Conservation (phyloP, 805 yeast genomes). For the Isabelozyma pseudorhagii region DNA sequence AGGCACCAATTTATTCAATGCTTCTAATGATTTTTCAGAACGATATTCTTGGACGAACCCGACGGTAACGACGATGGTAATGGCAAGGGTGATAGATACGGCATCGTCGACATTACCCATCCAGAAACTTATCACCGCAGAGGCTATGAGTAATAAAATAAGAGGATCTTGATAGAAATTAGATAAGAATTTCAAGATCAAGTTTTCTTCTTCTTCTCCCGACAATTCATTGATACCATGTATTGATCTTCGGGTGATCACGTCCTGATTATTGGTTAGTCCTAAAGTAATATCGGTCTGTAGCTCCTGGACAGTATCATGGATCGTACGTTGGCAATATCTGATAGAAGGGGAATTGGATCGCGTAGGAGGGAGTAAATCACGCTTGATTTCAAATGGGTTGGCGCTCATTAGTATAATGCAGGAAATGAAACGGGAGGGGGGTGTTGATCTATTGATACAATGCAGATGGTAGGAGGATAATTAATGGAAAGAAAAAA, state of each 20-base stretch:
- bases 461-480: background rate
- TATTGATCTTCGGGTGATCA: constrained; percentile 62
- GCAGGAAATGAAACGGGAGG: background rate
- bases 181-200: constrained; percentile 68
- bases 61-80: constrained; percentile 88
- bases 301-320: constrained; percentile 62
- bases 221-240: constrained; percentile 82
- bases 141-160: constrained; percentile 82
- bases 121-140: constrained; percentile 79
- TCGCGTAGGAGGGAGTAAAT: constrained; percentile 14
- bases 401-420: constrained; percentile 33
- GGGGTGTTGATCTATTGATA: background rate
- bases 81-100: constrained; percentile 87
- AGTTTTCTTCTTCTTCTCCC: constrained; percentile 72
- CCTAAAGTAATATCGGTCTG: constrained; percentile 63
- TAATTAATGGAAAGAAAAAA: no score
- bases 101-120: constrained; percentile 99
- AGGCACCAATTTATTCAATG: constrained; percentile 89
- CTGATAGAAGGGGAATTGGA: constrained; percentile 56
- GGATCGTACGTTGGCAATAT: constrained; percentile 59
- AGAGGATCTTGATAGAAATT: constrained; percentile 90
- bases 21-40: constrained; percentile 91
- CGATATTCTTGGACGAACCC: constrained; percentile 97
- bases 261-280: constrained; percentile 65
- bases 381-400: constrained; percentile 28